Percentiles rank a stretch among this genome's conserved stretches.
Conservation (phyloP, 495 filamentous ascomycete species). For the Lophiotrema nucula region DNA sequence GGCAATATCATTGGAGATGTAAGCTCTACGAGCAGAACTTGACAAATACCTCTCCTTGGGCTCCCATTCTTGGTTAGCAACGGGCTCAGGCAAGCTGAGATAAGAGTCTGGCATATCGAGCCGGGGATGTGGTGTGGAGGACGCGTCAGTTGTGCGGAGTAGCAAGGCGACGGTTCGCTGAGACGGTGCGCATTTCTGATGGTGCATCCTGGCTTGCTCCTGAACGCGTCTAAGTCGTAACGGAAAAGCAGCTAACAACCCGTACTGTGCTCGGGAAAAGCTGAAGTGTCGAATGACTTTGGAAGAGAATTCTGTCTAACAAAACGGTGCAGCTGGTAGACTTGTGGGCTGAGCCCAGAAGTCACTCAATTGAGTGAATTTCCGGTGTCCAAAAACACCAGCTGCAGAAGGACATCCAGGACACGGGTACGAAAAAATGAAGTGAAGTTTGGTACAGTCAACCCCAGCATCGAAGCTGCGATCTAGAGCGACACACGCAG, state of each 20-base stretch:
- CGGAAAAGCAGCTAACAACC: not conserved
- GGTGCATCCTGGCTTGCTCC: not conserved
- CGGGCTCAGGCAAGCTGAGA: too few relatives aligned
- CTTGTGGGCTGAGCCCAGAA: not conserved
- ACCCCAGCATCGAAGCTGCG: too few relatives aligned
- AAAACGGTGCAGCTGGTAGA: not conserved
- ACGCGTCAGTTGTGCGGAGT: slow-evolving; percentile 9
- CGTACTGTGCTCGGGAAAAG: not conserved
- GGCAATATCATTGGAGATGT: too few relatives aligned
- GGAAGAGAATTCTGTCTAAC: not conserved
- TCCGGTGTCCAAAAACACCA: not conserved
- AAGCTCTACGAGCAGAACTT: too few relatives aligned
- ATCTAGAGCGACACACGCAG: not conserved
- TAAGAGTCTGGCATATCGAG: not conserved
- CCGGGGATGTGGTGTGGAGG: slow-evolving; percentile 4
- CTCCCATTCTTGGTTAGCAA: too few relatives aligned
- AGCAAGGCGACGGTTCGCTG: not conserved
- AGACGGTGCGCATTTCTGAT: not conserved
- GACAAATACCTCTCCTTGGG: too few relatives aligned
- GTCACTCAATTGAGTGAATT: not conserved
- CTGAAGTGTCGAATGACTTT: not conserved
- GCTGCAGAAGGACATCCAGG: not conserved
- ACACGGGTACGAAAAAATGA: too few relatives aligned
- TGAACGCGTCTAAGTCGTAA: too few relatives aligned
- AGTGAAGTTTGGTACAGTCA: too few relatives aligned